Conservation (phyloP, 108 stramenopile species). For the Skeletonema potamos region DNA sequence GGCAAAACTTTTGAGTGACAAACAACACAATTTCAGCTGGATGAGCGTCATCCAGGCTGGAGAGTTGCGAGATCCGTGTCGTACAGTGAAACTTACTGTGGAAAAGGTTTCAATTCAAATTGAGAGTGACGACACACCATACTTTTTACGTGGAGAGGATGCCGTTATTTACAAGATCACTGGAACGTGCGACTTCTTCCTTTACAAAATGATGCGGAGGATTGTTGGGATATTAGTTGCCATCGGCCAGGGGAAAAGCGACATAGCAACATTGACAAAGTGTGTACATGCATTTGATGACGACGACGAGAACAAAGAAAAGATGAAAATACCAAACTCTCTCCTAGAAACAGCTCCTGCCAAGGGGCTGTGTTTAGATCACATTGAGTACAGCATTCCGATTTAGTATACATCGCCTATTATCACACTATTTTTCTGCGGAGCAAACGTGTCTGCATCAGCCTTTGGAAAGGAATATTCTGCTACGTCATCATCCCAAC, state of each 20-base stretch:
- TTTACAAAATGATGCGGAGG: slow-evolving; percentile 45
- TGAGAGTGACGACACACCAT: slow-evolving; percentile 4
- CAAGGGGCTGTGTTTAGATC: slow-evolving; percentile 33
- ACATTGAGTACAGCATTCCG: slow-evolving; percentile 30
- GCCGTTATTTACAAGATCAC: slow-evolving; percentile 12
- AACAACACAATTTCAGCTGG: slow-evolving; percentile 37
- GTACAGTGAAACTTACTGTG: slow-evolving; percentile 12
- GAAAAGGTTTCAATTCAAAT: slow-evolving; percentile 9
- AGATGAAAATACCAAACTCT: neutral
- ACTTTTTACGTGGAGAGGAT: slow-evolving; percentile 8
- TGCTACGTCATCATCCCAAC: slow-evolving; percentile 1
- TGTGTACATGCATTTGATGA: slow-evolving; percentile 24
- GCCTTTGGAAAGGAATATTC: slow-evolving; percentile 27
- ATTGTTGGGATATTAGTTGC: slow-evolving; percentile 34
- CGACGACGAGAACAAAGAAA: neutral
- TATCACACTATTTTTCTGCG: slow-evolving; percentile 20
- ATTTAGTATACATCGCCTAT: slow-evolving; percentile 10
- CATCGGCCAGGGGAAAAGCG: slow-evolving; percentile 12
- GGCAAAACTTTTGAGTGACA: slow-evolving; percentile 12
- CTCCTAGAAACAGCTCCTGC: slow-evolving; percentile 25
- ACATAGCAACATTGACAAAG: slow-evolving; percentile 1
- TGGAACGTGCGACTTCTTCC: slow-evolving; percentile 29
- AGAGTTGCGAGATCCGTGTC: slow-evolving; percentile 22
- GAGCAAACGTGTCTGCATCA: slow-evolving; percentile 1
- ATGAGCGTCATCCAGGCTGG: slow-evolving; percentile 29